Base-by-base conservation (phyloP, 2,329 filamentous ascomycete genomes). In the Cercospora citrullina region DNA sequence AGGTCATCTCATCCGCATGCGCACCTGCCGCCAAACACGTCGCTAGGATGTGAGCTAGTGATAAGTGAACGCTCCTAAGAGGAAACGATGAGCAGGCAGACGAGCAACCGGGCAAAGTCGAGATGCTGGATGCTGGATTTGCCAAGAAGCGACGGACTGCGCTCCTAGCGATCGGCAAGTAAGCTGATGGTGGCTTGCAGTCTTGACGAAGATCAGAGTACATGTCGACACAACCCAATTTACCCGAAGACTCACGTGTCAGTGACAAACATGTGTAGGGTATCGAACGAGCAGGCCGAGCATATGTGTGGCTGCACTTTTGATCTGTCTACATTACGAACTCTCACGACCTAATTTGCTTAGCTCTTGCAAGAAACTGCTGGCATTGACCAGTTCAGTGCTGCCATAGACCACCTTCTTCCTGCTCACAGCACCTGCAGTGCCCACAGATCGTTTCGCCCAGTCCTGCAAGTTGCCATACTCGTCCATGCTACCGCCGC, bases 401-500 rank as follows among this genome's bases (percentile, higher is more conserved):
- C 93, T 96, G 18, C 95, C 95, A 79, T 99, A 99, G 1, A 98
- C 91, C 9, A 99, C 91, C 71, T 93, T 86, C 80, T 92, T 91
- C 79, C 88, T 90, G 23, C 87, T 85, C 8, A 88, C 86, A 9
- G 81, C 81, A 60, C 83, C 84, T 39, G 81, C 81, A 14, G 88
- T 59, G 48, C 82, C 83, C 61, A 81, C 85, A 4, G 92, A 93
- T 72, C 94, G 86, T 79, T 88, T 89, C 5, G 94, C 93, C 95
- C 95, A 99, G 77, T 98, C 95, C 78, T 97, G 93, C 78, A 99
- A 79, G 80, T 99, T 99, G 21, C 94, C 94, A 78, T 98, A 99
- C 79, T 99, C 95, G 74, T 99, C 95, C 92, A 99, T 98, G 78
- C 93, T 97, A 51, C 95, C 95, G 58, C 96, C 95, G 4, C 95